These are phyloP conservation scores for Termitomyces sp. DNA, from an alignment of 768 basidiomycete species.

Conservation along the genomic window DNA sequence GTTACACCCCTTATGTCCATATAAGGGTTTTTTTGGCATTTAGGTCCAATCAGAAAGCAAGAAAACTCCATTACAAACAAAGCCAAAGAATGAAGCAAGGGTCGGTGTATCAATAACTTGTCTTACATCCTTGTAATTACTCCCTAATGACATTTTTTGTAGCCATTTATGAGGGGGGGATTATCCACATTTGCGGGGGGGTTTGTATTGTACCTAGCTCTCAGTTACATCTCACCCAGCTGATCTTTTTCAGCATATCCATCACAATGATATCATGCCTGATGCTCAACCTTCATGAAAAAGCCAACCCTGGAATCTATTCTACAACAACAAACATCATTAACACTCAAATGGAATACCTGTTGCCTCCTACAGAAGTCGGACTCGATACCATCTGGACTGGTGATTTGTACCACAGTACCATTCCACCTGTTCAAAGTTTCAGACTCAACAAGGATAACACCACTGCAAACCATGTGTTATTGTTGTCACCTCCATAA, in stretches of 20 bases:
- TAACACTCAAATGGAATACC: conserved; percentile 20
- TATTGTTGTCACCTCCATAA: not conserved
- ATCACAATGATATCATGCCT: conserved; percentile 52
- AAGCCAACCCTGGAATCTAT: conserved; percentile 30
- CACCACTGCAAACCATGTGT: not conserved
- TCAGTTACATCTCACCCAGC: not conserved
- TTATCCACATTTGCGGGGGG: no score
- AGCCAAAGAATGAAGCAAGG: no score
- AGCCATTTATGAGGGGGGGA: conserved; percentile 45
- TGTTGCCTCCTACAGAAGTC: conserved; percentile 3
- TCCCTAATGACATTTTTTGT: not conserved
- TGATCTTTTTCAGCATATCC: conserved; percentile 34
- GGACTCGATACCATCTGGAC: conserved; percentile 27
- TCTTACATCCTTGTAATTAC: no score
- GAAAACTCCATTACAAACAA: no score
- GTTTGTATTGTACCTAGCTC: conserved; percentile 22
- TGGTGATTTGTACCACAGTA: conserved; percentile 3
- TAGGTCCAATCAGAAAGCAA: no score
- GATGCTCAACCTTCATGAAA: conserved; percentile 51
- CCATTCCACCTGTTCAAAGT: not conserved
- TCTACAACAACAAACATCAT: conserved; percentile 13
- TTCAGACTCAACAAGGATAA: not conserved
- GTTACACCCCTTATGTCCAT: no score
- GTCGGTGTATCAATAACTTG: no score
- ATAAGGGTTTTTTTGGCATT: no score